phyloP scores from a whole-genome alignment of 2,329 filamentous ascomycete species.

The Alternaria ethzedia region DNA sequence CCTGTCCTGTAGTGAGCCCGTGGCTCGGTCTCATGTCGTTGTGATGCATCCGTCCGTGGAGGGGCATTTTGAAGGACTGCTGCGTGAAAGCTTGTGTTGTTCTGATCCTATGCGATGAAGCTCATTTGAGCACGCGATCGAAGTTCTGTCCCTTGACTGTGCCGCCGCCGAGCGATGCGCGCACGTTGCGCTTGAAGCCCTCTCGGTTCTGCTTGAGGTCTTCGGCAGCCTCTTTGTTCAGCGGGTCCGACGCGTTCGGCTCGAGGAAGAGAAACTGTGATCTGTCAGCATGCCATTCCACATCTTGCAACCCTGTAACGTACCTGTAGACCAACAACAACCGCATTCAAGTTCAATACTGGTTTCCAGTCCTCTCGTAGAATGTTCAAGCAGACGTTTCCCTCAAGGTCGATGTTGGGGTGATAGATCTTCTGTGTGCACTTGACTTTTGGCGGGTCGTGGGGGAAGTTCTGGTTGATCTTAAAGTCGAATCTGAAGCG shows the following conservation, averaged over 20 bases:
- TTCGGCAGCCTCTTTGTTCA: slow-evolving; percentile 97
- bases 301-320: slow-evolving; percentile 20
- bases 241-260: slow-evolving; percentile 93
- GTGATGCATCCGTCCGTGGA: not conserved
- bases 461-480: slow-evolving; percentile 94
- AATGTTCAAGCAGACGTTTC: slow-evolving; percentile 98
- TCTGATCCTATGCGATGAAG: not conserved
- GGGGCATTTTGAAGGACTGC: not conserved
- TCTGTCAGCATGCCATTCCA: slow-evolving; percentile 3
- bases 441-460: slow-evolving; percentile 96
- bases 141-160: slow-evolving; percentile 74
- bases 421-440: slow-evolving; percentile 99
- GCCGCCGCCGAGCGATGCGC: slow-evolving; percentile 81
- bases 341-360: slow-evolving; percentile 93
- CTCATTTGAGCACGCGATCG: slow-evolving; percentile 76
- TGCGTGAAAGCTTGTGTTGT: not conserved
- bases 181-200: slow-evolving; percentile 89
- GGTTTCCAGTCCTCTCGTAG: slow-evolving; percentile 99
- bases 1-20: not conserved
- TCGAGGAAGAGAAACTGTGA: slow-evolving; percentile 92
- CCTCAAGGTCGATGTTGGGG: slow-evolving; percentile 96
- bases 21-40: not conserved
- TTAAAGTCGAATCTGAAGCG: slow-evolving; percentile 88
- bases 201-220: slow-evolving; percentile 87
- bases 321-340: slow-evolving; percentile 92